Conservation (phyloP, 257 asterid species). For the Knoxia roxburghii region DNA sequence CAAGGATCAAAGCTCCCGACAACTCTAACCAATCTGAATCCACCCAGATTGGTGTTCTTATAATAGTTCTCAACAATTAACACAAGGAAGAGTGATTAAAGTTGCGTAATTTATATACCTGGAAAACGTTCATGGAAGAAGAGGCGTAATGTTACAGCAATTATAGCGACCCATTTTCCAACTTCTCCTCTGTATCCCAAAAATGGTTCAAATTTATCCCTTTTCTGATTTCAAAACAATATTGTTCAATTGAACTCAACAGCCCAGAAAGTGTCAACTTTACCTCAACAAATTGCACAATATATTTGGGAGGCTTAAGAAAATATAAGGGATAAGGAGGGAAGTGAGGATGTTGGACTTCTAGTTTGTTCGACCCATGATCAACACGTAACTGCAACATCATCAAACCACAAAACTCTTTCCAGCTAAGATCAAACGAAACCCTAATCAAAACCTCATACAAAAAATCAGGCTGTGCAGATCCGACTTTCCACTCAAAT, state of each 20-base stretch:
- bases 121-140: constrained; percentile 60
- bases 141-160: constrained; percentile 59
- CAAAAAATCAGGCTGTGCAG: too few species aligned
- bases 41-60: neutral
- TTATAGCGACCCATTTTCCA: constrained; percentile 71
- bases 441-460: neutral
- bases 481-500: too few species aligned
- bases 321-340: constrained; percentile 84
- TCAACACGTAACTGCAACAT: constrained; percentile 60
- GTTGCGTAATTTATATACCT: too few species aligned
- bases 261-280: neutral
- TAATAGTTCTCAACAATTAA: too few species aligned
- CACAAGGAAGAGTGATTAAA: neutral
- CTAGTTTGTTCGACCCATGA: constrained; percentile 91
- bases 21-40: constrained; percentile 82
- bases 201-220: too few species aligned
- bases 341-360: constrained; percentile 78
- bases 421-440: neutral
- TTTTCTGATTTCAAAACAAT: too few species aligned
- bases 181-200: constrained; percentile 54
- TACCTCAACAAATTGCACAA: constrained; percentile 63
- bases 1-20: constrained; percentile 66
- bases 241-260: too few species aligned
- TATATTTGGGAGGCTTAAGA: constrained; percentile 68
- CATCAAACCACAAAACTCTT: neutral